A percentile compares a stretch with the other conserved stretches of the same genome.
These are phyloP conservation scores for Beauveria scarabaeidicola DNA, from an alignment of 2,329 filamentous ascomycete species.

Conservation along the genomic window DNA sequence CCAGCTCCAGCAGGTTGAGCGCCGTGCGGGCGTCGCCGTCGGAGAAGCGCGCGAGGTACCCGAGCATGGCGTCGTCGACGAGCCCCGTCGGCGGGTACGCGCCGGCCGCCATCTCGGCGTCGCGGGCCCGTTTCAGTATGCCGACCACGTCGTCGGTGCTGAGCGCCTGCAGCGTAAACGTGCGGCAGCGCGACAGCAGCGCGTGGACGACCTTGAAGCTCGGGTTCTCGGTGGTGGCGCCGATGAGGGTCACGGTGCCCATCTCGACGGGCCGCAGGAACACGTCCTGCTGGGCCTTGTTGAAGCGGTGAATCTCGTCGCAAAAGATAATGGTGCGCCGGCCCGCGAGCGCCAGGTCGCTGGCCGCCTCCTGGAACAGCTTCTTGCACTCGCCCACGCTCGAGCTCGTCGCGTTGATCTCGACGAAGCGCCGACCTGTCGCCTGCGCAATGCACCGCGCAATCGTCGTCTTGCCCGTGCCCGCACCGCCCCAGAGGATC, in stretches of 20 bases:
- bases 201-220: conserved; percentile 88
- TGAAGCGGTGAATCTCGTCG: conserved; percentile 92
- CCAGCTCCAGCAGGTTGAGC: conserved; percentile 84
- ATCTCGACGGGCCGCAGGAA: conserved; percentile 89
- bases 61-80: conserved; percentile 67
- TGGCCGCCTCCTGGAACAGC: conserved; percentile 75
- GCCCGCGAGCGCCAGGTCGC: conserved; percentile 71
- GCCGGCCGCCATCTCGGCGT: conserved; percentile 40
- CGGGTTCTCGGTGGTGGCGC: conserved; percentile 94
- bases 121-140: conserved; percentile 71
- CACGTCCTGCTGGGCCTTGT: conserved; percentile 87
- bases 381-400: conserved; percentile 89
- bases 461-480: conserved; percentile 85
- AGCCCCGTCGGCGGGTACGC: conserved; percentile 41
- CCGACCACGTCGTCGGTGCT: conserved; percentile 59
- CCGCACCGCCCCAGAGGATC: conserved; percentile 82
- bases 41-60: conserved; percentile 75
- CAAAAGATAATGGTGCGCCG: conserved; percentile 94
- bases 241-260: conserved; percentile 83
- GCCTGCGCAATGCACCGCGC: conserved; percentile 79
- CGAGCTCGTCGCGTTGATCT: conserved; percentile 88
- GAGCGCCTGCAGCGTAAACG: conserved; percentile 76
- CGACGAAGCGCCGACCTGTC: conserved; percentile 79
- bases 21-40: conserved; percentile 92
- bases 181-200: conserved; percentile 79